Evolutionary conservation across 2,329 filamentous ascomycete species (phyloP), one percentile per base, ranked within the genome.

Genomic region (Blumeriella jaapii): DNA sequence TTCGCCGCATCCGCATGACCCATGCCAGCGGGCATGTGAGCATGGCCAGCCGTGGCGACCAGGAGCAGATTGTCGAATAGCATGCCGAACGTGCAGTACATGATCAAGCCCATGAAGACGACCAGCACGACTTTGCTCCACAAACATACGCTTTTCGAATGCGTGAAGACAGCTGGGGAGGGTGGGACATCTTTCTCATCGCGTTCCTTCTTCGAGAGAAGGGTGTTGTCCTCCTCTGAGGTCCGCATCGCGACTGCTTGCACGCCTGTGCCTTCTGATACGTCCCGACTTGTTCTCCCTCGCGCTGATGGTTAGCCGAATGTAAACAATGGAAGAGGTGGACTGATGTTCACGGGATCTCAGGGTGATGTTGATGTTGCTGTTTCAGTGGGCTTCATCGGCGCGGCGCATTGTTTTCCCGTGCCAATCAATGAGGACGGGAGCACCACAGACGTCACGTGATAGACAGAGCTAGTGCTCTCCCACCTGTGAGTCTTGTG

Each of bases 21-120:
- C 4, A 12, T 24, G 8, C 3, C 11, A 10, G 13, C 36, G 14
- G 28, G 27, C 7, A 35, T 10, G 18, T 29, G 30, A 5, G 29
- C 25, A 31, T 33, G 9, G 9, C 30, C 33, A 8, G 40, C 23
- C 12, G 39, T 33, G 11, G 38, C 19, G 8, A 45, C 16, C 16
- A 35, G 16, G 5, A 39, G 22, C 6, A 42, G 20, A 24, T 45
- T 34, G 11, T 45, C 34, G 25, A 42, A 35, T 11, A 46, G 28
- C 36, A 45, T 44, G 28, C 28, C 38, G 15, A 46, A 43, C 15
- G 46, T 43, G 31, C 41, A 50, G 17, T 42, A 49, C 10, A 46
- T 12, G 5, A 42, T 29, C 3, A 35, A 17, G 8, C 29, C 38
- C n/a, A 29, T 31, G 33, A 40, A 10, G 12, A 30, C 22, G 19